These are phyloP conservation scores for Dendrobium chrysotoxum DNA, from an alignment of 106 monocot genomes.

Conservation along the genomic window DNA sequence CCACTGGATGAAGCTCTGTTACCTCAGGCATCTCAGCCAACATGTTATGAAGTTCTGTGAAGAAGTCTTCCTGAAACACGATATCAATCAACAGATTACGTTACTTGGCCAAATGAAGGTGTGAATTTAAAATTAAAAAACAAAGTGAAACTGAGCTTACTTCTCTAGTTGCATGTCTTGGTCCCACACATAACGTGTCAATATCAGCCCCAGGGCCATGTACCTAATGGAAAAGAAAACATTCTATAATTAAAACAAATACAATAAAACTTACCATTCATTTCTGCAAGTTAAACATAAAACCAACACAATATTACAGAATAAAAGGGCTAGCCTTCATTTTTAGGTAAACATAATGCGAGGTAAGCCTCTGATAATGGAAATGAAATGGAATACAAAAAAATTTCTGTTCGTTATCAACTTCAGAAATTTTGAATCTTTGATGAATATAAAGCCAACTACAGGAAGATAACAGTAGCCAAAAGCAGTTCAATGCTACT, in stretches of 20 bases:
- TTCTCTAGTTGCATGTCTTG: conserved; percentile 88
- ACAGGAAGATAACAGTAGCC: too few relatives aligned
- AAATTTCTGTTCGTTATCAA: too few relatives aligned
- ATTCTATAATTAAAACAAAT: not conserved
- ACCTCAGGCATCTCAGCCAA: conserved; percentile 88
- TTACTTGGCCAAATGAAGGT: not conserved
- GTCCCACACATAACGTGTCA: conserved; percentile 93
- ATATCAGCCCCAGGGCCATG: conserved; percentile 99
- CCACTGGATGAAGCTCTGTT: conserved; percentile 85
- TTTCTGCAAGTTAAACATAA: not conserved
- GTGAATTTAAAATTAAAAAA: not conserved
- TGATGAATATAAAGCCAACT: too few relatives aligned
- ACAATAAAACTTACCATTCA: not conserved
- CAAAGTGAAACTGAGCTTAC: conserved; percentile 20
- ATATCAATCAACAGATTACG: conserved; percentile 7
- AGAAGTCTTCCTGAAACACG: conserved; percentile 79
- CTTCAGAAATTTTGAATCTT: too few relatives aligned
- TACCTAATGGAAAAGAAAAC: conserved; percentile 44
- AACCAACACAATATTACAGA: not conserved
- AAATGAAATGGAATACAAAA: too few relatives aligned
- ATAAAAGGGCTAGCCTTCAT: not conserved
- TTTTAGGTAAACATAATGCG: not conserved
- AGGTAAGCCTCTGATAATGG: not conserved
- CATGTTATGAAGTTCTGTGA: conserved; percentile 72
- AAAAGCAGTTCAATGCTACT: not conserved